Evolutionary conservation across 768 basidiomycete genomes (phyloP).

Genomic region (Cantharellus anzutake): DNA sequence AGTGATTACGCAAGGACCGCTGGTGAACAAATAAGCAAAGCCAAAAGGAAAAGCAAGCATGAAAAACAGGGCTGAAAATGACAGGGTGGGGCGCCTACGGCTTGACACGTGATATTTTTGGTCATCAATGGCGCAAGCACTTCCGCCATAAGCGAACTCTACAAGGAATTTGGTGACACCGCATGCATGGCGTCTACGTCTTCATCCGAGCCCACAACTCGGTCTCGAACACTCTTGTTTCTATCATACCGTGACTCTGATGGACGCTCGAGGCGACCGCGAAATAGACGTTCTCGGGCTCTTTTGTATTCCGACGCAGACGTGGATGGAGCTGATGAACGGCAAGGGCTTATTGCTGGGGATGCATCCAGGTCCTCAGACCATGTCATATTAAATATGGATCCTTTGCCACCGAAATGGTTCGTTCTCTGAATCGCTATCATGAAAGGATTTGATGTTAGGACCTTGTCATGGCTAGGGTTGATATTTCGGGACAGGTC

Average conservation of each 20-base stretch:
- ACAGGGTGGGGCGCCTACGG: too few relatives aligned
- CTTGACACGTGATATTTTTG: too few relatives aligned
- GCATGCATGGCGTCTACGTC: not conserved
- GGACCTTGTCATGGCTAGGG: constrained; percentile 25
- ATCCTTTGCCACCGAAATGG: constrained; percentile 71
- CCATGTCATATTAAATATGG: constrained; percentile 33
- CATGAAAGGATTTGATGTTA: constrained; percentile 7
- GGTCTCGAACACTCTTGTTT: constrained; percentile 82
- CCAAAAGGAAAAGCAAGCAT: too few relatives aligned
- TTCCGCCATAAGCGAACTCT: too few relatives aligned
- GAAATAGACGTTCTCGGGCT: constrained; percentile 4
- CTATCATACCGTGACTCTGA: constrained; percentile 64
- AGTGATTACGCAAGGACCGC: too few relatives aligned
- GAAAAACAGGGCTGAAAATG: too few relatives aligned
- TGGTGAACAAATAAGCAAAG: too few relatives aligned
- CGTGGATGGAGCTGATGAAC: constrained; percentile 32
- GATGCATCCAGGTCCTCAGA: constrained; percentile 1
- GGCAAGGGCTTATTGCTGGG: constrained; percentile 35
- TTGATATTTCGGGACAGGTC: constrained; percentile 82
- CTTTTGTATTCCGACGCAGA: constrained; percentile 22
- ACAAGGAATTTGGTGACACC: not conserved
- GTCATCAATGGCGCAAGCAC: too few relatives aligned
- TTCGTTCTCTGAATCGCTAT: constrained; percentile 17
- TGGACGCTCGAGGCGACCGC: constrained; percentile 18
- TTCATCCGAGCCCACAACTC: constrained; percentile 24